Evolutionary conservation across 129 eudicot genomes (phyloP), one percentile per base, ranked within the genome.

Genomic region (Rutidosis leptorrhynchoides): DNA sequence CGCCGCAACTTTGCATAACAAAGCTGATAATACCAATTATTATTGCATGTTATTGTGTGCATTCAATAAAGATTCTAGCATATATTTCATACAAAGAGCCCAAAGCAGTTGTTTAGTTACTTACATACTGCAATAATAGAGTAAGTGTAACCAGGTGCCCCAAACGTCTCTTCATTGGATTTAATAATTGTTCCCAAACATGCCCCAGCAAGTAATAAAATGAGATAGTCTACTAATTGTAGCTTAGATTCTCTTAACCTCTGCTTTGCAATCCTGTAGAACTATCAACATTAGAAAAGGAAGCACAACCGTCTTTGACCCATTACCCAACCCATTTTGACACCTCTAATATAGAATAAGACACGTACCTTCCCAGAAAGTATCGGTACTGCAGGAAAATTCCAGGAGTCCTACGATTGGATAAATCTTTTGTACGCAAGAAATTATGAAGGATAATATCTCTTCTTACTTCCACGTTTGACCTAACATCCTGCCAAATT

Each of bases 101-200:
- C 42, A 65, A 67, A 55, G 46, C 60, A 62, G 42, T 35, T 65
- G 61, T 64, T 46, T 72, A 35, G 58, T 21, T 64, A 85, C 98
- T 85, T 85, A 92, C 98, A 92, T 21, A 88, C 95, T 74, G 95
- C 96, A 67, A 92, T 92, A 61, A 92, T 81, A 25, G 98, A 85
- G 65, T 92, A 83, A 26, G 95, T 87, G 69, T 92, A 92, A 30
- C 89, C 96, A 78, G 84, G 83, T 33, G 87, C 85, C 17, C 96
- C 98, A 64, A 92, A 92, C 24, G 73, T 81, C 62, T 67, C 89
- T 78, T 85, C 98, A 12, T 72, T 85, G 29, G 84, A 77, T 82
- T 80, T 85, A 15, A 83, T 72, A 55, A 92, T 78, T 10, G 85
- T 71, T 58, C 98, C 98, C 71, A 92, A 85, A 62, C 96, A 83